Conservation (phyloP, 2,329 filamentous ascomycete genomes). For the Xylaria sp. region DNA sequence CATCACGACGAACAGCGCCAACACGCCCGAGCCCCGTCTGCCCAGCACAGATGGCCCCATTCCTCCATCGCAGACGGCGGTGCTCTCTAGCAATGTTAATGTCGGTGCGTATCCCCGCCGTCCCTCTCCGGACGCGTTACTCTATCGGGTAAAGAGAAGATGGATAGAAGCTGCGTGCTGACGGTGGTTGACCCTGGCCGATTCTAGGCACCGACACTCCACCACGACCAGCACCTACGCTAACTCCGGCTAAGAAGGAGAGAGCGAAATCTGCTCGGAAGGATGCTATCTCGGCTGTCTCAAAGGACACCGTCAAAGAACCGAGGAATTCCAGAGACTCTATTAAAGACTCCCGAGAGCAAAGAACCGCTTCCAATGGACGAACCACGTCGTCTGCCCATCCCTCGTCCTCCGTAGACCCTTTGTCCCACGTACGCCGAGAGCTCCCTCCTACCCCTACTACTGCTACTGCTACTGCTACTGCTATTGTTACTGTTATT, state of each 20-base stretch:
- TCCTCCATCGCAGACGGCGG: conserved; percentile 18
- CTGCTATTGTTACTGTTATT: conserved; percentile 11
- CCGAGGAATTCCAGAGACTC: conserved; percentile 38
- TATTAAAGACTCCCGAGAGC: conserved; percentile 25
- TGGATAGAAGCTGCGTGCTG: conserved; percentile 21
- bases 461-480: conserved; percentile 11
- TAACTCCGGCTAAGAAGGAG: conserved; percentile 41
- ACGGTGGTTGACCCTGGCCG: conserved; percentile 18
- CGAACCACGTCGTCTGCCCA: conserved; percentile 37
- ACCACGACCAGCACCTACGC: conserved; percentile 27
- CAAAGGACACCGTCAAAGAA: conserved; percentile 43
- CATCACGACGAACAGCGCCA: background rate
- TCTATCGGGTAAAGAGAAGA: conserved; percentile 9
- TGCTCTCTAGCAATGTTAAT: conserved; percentile 27
- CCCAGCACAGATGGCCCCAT: conserved; percentile 9
- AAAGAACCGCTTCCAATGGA: conserved; percentile 31
- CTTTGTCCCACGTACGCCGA: conserved; percentile 71
- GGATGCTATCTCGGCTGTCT: conserved; percentile 39
- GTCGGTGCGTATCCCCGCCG: conserved; percentile 24
- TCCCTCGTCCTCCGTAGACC: conserved; percentile 65
- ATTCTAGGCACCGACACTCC: conserved; percentile 43
- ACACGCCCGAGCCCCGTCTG: conserved; percentile 9
- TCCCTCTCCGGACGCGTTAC: conserved; percentile 18
- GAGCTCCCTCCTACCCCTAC: conserved; percentile 24
- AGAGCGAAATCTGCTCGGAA: conserved; percentile 42